Evolutionary conservation across 768 basidiomycete genomes (phyloP), one percentile per base, ranked within the genome.

Genomic region (Pleurotus sapidus): DNA sequence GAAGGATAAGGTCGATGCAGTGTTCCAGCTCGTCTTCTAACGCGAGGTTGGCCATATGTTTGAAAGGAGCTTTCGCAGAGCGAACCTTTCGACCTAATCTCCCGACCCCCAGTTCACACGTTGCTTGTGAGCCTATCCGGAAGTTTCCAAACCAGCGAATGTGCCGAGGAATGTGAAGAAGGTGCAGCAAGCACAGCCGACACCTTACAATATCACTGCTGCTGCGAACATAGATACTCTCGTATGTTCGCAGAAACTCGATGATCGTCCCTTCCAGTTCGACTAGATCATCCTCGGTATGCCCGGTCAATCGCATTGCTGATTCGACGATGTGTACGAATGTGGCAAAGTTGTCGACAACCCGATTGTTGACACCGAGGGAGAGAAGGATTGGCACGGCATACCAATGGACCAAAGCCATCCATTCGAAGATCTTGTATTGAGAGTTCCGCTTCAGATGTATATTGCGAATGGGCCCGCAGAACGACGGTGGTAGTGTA

Each of bases 371-470:
- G 38, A 72, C 61, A 17, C 57, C 62, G 15, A 72, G 47, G 57
- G 72, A 70, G 12, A 72, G 60, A 6, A 64, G 67, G 39, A 74
- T 71, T 8, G 71, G 70, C 14, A 72, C 15, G 46, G 72, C 59
- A 55, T 68, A 73, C 71, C 72, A 73, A 48, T 74, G 70, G 2
- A 71, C 25, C 1, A 74, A 53, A 25, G 68, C 70, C 70, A 74
- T 74, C 69, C 68, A 74, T 60, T 71, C 69, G 56, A 67, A 74
- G 0, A 68, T 64, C 49, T 73, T 74, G 56, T 72, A 73, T 50
- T 72, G 71, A 46, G 70, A 72, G 20, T 74, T 70, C 5, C 69
- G 59, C 46, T 74, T 74, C 2, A 70, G 61, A 59, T 63, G 42
- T 2, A 68, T 63, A 63, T 73, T 60, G 3, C 67, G 46, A 7